Base-by-base conservation (phyloP, 2,329 filamentous ascomycete genomes). In the Chaetomium sp. region DNA sequence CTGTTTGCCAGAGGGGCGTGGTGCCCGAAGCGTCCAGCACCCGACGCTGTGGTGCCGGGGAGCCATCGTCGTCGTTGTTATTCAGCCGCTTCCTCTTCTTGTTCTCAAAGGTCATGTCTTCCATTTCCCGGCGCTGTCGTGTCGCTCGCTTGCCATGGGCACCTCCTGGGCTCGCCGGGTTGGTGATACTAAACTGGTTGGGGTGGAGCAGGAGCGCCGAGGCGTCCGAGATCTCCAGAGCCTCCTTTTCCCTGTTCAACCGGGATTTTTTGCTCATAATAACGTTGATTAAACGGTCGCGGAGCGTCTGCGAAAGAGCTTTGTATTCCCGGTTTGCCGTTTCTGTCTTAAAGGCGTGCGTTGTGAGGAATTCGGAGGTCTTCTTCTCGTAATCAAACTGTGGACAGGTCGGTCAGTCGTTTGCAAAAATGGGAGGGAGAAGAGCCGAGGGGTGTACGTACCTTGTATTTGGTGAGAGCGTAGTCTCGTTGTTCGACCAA, bases 401-500 rank as follows among this genome's bases (percentile, higher is more conserved):
- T 58, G 38, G 54, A 55, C 42, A 33, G 0, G 23, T 27, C 10
- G 23, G 72, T 75, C 59, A 73, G 66, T 49, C 63, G 60, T 49
- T 25, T 49, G 57, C 13, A 51, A 42, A 16, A n/a, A 7, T n/a
- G 35, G 21, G n/a, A 31, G 47, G 60, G 57, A n/a, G 42, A 23
- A 49, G 45, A 60, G 21, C 19, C 49, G 50, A n/a, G 62, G 65
- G 47, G 51, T 23, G 33, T 65, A 76, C 86, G 74, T 82, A 97
- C 95, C 83, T 90, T 90, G 70, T 96, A 85, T 73, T 89, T 86
- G 7, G 90, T 89, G 74, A 98, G 79, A 71, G 93, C 88, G 68
- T 90, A 88, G 80, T 99, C 95, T 71, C 92, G 87, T 73, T 92
- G 86, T 77, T 98, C 93, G 70, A 97, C 88, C 8, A 92, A 85